These are phyloP conservation scores for Pichia cephalocereana DNA, from an alignment of 805 yeast species.

Conservation along the genomic window DNA sequence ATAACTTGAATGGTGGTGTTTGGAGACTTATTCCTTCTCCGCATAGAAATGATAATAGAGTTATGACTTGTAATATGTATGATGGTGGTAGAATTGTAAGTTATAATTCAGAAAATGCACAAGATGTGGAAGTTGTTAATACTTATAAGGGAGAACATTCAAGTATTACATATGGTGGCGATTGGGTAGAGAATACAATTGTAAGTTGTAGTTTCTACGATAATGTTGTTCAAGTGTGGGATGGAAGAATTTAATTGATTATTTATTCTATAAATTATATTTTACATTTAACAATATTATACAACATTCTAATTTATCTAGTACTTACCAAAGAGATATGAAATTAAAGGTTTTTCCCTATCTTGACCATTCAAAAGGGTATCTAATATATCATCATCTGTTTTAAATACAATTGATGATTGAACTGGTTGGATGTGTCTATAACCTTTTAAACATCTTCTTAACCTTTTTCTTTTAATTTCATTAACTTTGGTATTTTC, in stretches of 20 bases:
- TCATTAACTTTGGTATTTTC: constrained; percentile 20
- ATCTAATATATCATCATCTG: constrained; percentile 28
- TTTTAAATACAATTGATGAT: constrained; percentile 4
- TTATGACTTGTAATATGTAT: constrained; percentile 88
- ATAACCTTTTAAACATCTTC: constrained; percentile 52
- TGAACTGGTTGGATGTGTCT: constrained; percentile 49
- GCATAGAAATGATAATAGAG: constrained; percentile 33
- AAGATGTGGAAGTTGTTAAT: constrained; percentile 24
- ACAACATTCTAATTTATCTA: not conserved
- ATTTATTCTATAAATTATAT: not conserved
- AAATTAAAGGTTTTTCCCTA: constrained; percentile 21
- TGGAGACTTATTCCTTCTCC: constrained; percentile 78
- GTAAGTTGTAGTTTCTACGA: constrained; percentile 93
- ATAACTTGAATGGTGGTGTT: constrained; percentile 83
- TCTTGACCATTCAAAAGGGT: constrained; percentile 19
- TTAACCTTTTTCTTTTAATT: constrained; percentile 27
- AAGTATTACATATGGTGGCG: constrained; percentile 95
- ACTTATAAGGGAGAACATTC: constrained; percentile 64
- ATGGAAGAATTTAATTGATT: not conserved
- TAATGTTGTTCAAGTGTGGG: constrained; percentile 71
- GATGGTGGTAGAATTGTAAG: constrained; percentile 75
- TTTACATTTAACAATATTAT: not conserved
- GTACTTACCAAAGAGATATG: constrained; percentile 33
- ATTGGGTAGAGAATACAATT: constrained; percentile 55
- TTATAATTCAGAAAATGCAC: constrained; percentile 20